Evolutionary conservation across 768 basidiomycete species (phyloP).

Genomic region (Cantharellus cinnabarinus): DNA sequence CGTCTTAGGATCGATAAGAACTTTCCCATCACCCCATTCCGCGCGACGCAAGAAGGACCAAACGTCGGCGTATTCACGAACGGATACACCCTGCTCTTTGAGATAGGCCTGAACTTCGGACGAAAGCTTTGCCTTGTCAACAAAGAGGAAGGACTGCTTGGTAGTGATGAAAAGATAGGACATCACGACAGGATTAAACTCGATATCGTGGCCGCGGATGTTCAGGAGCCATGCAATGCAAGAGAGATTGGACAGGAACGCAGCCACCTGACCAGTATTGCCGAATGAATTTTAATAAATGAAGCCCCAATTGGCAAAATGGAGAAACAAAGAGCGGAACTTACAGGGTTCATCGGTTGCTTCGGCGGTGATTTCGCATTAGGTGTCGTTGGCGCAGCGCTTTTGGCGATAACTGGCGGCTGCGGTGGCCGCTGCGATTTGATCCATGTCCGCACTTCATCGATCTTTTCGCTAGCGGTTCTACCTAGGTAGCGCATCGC

Average conservation of each 20-base stretch:
- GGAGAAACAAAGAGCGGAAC: neutral
- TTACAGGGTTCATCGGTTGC: neutral
- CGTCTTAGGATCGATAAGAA: conserved; percentile 52
- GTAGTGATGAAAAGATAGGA: conserved; percentile 61
- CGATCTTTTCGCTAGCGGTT: conserved; percentile 42
- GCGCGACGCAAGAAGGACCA: conserved; percentile 60
- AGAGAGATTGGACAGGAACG: conserved; percentile 46
- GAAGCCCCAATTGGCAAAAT: neutral
- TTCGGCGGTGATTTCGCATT: neutral
- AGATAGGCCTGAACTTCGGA: conserved; percentile 34
- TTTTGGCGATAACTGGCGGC: neutral
- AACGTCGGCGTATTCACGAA: conserved; percentile 51
- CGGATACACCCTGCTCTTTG: conserved; percentile 31
- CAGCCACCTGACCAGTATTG: neutral
- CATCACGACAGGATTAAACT: conserved; percentile 82
- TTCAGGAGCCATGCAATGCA: conserved; percentile 76
- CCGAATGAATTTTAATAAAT: neutral
- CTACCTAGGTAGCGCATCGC: neutral
- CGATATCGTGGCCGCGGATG: conserved; percentile 74
- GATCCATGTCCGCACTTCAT: conserved; percentile 51
- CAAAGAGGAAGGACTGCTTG: conserved; percentile 42
- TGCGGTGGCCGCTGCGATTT: conserved; percentile 18
- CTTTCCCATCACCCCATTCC: conserved; percentile 45
- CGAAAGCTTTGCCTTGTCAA: conserved; percentile 46
- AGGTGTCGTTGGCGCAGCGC: neutral